Percentiles rank a stretch among this genome's conserved stretches.
Evolutionary conservation across 163 green algal species (phyloP).

Genomic region (Chloromonas sp.): DNA sequence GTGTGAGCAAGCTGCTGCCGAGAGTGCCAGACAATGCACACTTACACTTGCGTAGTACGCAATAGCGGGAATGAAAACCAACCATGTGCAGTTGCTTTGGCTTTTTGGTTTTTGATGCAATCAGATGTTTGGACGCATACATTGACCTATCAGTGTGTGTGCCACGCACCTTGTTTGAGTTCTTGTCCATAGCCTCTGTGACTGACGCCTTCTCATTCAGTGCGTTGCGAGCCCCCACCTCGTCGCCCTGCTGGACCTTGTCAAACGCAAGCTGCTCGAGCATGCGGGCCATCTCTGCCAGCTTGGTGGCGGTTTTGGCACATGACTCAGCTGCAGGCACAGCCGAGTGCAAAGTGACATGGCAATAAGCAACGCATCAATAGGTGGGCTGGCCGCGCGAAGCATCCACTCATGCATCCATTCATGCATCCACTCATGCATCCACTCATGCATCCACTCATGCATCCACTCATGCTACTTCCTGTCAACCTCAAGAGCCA

Average conservation of each 20-base stretch:
- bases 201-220: constrained; percentile 27
- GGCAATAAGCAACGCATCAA: neutral
- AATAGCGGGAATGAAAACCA: no score
- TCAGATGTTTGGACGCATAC: no score
- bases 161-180: constrained; percentile 1
- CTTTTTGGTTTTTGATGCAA: no score
- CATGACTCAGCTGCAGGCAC: constrained; percentile 21
- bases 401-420: neutral
- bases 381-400: neutral
- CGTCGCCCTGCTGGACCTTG: constrained; percentile 29
- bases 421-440: no score
- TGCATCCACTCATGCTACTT: neutral
- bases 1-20: no score
- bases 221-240: constrained; percentile 17
- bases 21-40: no score
- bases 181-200: constrained; percentile 14
- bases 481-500: neutral
- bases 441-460: no score
- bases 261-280: constrained; percentile 24
- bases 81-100: no score
- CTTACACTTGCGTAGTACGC: no score
- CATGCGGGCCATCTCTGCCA: constrained; percentile 27
- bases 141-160: no score
- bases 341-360: neutral
- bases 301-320: constrained; percentile 17